phyloP scores from a whole-genome alignment of 2,329 filamentous ascomycete species.

The Lachnellula suecica region DNA sequence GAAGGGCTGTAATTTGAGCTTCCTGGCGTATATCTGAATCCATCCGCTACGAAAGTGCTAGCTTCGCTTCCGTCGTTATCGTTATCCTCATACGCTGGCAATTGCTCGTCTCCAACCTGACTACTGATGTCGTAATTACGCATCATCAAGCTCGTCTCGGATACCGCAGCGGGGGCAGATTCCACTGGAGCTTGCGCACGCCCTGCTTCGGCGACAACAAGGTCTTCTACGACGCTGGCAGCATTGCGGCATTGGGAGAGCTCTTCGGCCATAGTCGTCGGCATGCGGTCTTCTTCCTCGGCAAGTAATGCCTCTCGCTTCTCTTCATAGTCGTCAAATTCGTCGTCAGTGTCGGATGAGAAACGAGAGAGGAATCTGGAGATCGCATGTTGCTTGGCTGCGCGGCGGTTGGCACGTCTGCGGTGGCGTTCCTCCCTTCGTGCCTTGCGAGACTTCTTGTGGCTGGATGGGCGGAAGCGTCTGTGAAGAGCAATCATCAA shows the following conservation, averaged over 20 bases:
- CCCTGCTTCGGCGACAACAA: conserved; percentile 19
- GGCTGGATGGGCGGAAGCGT: conserved; percentile 14
- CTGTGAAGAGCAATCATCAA: conserved; percentile 22
- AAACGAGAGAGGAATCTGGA: conserved; percentile 14
- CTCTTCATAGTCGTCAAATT: conserved; percentile 22
- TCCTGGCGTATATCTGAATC: conserved; percentile 29
- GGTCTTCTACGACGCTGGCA: conserved; percentile 21
- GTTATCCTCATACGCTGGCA: conserved; percentile 29
- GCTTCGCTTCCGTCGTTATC: conserved; percentile 26
- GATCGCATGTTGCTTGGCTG: conserved; percentile 20
- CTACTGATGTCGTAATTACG: conserved; percentile 12
- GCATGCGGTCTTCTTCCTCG: conserved; percentile 22
- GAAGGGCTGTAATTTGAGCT: conserved; percentile 22
- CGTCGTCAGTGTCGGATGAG: conserved; percentile 5
- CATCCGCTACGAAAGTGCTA: conserved; percentile 26
- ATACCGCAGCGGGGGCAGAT: neutral
- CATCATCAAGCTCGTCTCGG: conserved; percentile 1
- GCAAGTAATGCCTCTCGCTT: conserved; percentile 16
- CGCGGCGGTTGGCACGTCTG: conserved; percentile 16
- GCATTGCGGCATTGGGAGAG: conserved; percentile 24
- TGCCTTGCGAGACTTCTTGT: conserved; percentile 14
- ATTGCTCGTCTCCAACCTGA: conserved; percentile 20
- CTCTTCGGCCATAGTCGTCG: conserved; percentile 23
- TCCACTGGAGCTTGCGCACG: neutral
- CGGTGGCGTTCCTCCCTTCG: conserved; percentile 19